Percentiles rank a stretch among this genome's conserved stretches.
Evolutionary conservation across 1,284 basidiomycete genomes (phyloP).

Genomic region (Ustilago cynodontis): DNA sequence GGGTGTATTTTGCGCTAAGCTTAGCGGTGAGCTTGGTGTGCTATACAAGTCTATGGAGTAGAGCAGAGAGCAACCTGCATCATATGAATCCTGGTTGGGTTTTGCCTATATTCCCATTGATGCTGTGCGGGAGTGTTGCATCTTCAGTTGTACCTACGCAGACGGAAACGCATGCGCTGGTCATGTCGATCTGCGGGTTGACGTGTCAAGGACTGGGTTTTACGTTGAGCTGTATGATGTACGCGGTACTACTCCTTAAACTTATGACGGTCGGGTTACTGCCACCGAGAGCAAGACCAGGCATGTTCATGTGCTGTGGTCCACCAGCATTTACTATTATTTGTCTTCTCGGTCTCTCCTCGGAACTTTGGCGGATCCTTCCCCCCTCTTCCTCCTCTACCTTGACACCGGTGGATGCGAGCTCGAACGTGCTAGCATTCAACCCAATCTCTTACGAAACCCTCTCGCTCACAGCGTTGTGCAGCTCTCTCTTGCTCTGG

Average conservation of each 20-base stretch:
- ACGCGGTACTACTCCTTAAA: slow-evolving; percentile 28
- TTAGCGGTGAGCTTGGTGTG: slow-evolving; percentile 14
- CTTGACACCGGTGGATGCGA: too few relatives aligned
- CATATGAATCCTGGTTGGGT: slow-evolving; percentile 48
- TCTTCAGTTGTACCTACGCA: slow-evolving; percentile 16
- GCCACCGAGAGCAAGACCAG: slow-evolving; percentile 21
- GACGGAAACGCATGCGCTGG: background rate
- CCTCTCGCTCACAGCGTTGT: background rate
- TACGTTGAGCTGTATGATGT: slow-evolving; percentile 39
- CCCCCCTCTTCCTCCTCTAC: too few relatives aligned
- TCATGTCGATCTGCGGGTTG: slow-evolving; percentile 32
- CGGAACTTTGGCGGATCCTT: background rate
- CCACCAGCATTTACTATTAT: slow-evolving; percentile 48
- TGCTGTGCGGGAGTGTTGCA: slow-evolving; percentile 47
- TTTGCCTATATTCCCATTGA: slow-evolving; percentile 51
- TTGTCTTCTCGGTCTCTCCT: slow-evolving; percentile 35
- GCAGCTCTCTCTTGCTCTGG: slow-evolving; percentile 33
- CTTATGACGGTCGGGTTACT: slow-evolving; percentile 41
- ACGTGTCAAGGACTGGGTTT: slow-evolving; percentile 49
- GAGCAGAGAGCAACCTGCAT: slow-evolving; percentile 25
- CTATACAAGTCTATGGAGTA: slow-evolving; percentile 16
- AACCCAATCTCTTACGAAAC: too few relatives aligned
- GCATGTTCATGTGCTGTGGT: slow-evolving; percentile 47
- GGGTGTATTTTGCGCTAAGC: slow-evolving; percentile 24
- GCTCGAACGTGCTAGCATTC: too few relatives aligned